These are phyloP conservation scores for Ophiosphaerella korrae DNA, from an alignment of 2,329 filamentous ascomycete species.

Conservation along the genomic window DNA sequence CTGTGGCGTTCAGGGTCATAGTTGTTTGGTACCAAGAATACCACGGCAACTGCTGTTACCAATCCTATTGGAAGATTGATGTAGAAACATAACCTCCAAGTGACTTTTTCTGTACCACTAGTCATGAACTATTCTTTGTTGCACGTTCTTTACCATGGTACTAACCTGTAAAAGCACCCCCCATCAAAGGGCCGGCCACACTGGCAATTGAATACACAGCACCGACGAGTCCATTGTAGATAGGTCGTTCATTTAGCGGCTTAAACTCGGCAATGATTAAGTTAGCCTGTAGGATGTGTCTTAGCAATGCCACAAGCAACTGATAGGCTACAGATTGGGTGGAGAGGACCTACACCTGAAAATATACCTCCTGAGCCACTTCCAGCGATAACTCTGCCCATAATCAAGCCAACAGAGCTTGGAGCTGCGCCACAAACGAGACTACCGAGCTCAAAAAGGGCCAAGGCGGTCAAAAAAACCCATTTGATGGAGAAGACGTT, in stretches of 20 bases:
- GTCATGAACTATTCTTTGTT: not conserved
- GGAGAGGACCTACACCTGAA: slow-evolving; percentile 40
- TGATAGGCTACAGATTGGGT: not conserved
- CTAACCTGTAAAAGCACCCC: slow-evolving; percentile 35
- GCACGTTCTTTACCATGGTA: not conserved
- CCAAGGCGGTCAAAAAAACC: slow-evolving; percentile 38
- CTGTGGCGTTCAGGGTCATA: slow-evolving; percentile 1
- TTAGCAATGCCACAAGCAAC: not conserved
- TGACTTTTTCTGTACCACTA: slow-evolving; percentile 28
- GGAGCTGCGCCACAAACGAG: slow-evolving; percentile 46
- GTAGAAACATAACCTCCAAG: slow-evolving; percentile 12
- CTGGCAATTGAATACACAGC: slow-evolving; percentile 50
- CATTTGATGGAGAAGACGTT: slow-evolving; percentile 2
- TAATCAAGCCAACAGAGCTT: slow-evolving; percentile 50
- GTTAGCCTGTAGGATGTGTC: not conserved
- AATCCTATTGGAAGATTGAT: slow-evolving; percentile 31
- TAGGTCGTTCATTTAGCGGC: slow-evolving; percentile 49
- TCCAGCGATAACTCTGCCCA: slow-evolving; percentile 54
- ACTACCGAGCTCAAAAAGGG: slow-evolving; percentile 49
- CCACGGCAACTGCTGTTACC: slow-evolving; percentile 14
- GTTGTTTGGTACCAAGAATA: slow-evolving; percentile 48
- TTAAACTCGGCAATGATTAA: slow-evolving; percentile 47
- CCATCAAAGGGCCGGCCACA: slow-evolving; percentile 25
- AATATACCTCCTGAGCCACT: slow-evolving; percentile 53
- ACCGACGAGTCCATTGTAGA: slow-evolving; percentile 51